Percentiles rank a stretch among this genome's conserved stretches.
These are phyloP conservation scores for Herpotrichia juniperi DNA, from an alignment of 2,329 filamentous ascomycete genomes.

Conservation along the genomic window DNA sequence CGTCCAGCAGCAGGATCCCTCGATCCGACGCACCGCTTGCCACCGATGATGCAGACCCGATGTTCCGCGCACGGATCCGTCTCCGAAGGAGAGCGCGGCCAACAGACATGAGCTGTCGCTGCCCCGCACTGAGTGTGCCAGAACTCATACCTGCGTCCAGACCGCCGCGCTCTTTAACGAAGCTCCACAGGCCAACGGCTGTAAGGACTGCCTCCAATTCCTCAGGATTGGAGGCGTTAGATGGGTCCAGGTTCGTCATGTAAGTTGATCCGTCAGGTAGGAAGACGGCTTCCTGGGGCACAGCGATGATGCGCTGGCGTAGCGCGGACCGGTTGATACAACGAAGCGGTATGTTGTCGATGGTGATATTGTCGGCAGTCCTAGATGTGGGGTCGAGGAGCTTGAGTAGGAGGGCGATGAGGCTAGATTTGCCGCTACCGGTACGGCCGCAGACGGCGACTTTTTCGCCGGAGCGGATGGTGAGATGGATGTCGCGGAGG, in stretches of 20 bases:
- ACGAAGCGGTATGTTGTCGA: constrained; percentile 13
- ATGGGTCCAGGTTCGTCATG: constrained; percentile 54
- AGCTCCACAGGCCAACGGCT: constrained; percentile 49
- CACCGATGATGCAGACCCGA: too few relatives aligned
- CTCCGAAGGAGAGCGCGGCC: constrained; percentile 59
- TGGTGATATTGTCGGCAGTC: constrained; percentile 7
- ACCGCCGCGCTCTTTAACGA: constrained; percentile 30
- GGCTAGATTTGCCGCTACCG: constrained; percentile 44
- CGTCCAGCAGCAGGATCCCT: constrained; percentile 26
- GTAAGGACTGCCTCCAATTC: constrained; percentile 47
- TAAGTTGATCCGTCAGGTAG: constrained; percentile 49
- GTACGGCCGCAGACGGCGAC: constrained; percentile 58
- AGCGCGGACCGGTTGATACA: constrained; percentile 12
- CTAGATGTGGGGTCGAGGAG: constrained; percentile 10
- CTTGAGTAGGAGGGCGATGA: constrained; percentile 15
- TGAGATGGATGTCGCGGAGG: constrained; percentile 43
- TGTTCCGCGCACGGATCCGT: constrained; percentile 7
- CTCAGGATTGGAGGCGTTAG: constrained; percentile 30
- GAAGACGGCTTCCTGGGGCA: constrained; percentile 58
- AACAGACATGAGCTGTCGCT: constrained; percentile 67
- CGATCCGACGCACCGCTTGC: constrained; percentile 4
- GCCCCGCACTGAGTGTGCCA: constrained; percentile 47
- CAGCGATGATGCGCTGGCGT: constrained; percentile 41
- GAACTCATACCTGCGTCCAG: constrained; percentile 14
- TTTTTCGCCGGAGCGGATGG: constrained; percentile 52